Base-by-base conservation (phyloP, 106 monocot genomes). In the Platanthera zijinensis region DNA sequence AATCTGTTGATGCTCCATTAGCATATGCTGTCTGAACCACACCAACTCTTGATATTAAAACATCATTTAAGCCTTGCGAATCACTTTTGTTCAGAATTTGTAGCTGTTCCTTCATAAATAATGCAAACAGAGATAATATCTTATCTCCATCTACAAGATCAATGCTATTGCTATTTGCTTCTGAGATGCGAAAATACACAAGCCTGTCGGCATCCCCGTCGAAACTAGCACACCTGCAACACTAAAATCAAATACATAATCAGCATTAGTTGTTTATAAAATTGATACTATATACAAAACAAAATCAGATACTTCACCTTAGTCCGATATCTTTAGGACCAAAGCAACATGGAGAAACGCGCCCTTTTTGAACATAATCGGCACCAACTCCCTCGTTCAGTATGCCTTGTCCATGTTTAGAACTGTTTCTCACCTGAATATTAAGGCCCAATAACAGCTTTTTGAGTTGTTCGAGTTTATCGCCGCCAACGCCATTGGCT, bases 191-290 rank as follows among this genome's bases (percentile, higher is more conserved):
- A 76, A 96, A 96, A 83, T 90, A 93, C 3, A 96, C 93, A 18
- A 96, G 85, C 69, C 96, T 81, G 59, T 96, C 96, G 57, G 91
- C 96, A 84, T 96, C 96, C 50, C 96, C 96, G 75, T 96, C 96
- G 14, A 96, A 89, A 74, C 93, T 96, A 50, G 83, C 93, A 82
- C 96, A 96, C 86, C 96, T 96, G 89, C 75, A 96, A 85, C 45
- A 71, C 77, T 76, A 84, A 79, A 73, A 76, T 61, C 50, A 15
- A 80, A 32, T 69, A 13, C 80, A 39, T 49, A 86, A 57, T 80
- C 59, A 53, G 63, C 56, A 69, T 79, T 77, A 19, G 62, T 13
- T 32, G 74, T 47, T 74, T 15, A 80, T 51, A 72, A 46, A 81
- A 48, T 22, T 49, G 57, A 3, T 30, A 32, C 12, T 30, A 11